phyloP scores from a whole-genome alignment of 495 filamentous ascomycete species.

The Aspergillus steynii region DNA sequence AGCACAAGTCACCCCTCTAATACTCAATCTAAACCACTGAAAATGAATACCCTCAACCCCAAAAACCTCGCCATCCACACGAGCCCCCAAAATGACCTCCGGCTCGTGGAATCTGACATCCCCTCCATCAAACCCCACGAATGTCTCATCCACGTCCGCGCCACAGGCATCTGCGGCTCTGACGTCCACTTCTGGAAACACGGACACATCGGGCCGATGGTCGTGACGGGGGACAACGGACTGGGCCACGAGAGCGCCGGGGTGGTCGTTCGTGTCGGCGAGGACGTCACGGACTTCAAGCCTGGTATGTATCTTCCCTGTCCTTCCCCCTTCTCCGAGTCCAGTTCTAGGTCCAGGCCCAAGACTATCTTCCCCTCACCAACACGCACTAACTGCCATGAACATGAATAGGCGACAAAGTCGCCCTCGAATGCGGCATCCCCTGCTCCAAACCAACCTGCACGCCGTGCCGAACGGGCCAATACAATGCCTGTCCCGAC shows the following conservation, averaged over 20 bases:
- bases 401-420: slow-evolving; percentile 55
- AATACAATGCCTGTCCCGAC: slow-evolving; percentile 71
- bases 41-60: slow-evolving; percentile 18
- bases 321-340: too few relatives aligned
- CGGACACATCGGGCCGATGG: slow-evolving; percentile 67
- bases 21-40: neutral
- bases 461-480: slow-evolving; percentile 55
- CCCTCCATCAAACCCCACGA: slow-evolving; percentile 22
- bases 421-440: slow-evolving; percentile 69
- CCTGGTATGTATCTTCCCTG: slow-evolving; percentile 13
- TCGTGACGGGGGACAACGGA: slow-evolving; percentile 60
- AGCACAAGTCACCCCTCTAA: neutral
- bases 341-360: too few relatives aligned
- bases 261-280: slow-evolving; percentile 59
- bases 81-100: slow-evolving; percentile 20
- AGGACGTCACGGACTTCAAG: slow-evolving; percentile 23
- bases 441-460: slow-evolving; percentile 57
- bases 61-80: slow-evolving; percentile 26
- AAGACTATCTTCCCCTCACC: too few relatives aligned
- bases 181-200: slow-evolving; percentile 75
- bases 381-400: neutral
- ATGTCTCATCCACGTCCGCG: slow-evolving; percentile 46
- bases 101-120: slow-evolving; percentile 20
- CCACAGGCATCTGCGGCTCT: slow-evolving; percentile 49
- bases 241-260: slow-evolving; percentile 72